phyloP scores from a whole-genome alignment of 2,329 filamentous ascomycete genomes.

The Colletotrichum noveboracense region DNA sequence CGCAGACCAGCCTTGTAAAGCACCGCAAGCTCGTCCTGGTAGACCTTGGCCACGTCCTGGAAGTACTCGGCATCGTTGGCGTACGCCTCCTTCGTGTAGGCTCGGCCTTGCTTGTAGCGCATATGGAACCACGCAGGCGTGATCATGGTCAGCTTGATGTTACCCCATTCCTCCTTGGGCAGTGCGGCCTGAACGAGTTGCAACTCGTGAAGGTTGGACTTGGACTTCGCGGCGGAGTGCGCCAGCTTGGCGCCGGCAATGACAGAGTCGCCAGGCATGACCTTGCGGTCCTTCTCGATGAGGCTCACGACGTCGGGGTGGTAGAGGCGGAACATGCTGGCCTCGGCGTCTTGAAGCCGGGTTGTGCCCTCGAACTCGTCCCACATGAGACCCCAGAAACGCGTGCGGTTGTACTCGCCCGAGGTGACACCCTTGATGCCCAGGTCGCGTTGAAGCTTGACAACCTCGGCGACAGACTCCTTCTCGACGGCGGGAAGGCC shows the following conservation, averaged over 20 bases:
- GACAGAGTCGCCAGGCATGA: constrained; percentile 62
- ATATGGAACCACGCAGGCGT: constrained; percentile 54
- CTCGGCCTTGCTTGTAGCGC: constrained; percentile 30
- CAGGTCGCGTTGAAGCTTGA: constrained; percentile 70
- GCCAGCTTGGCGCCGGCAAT: constrained; percentile 54
- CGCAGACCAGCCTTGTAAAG: constrained; percentile 67
- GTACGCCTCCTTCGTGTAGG: constrained; percentile 29
- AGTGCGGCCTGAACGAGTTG: constrained; percentile 49
- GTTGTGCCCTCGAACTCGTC: constrained; percentile 57
- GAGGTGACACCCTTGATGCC: constrained; percentile 72
- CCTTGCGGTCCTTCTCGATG: constrained; percentile 56
- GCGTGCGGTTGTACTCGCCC: constrained; percentile 67
- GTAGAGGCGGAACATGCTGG: constrained; percentile 58
- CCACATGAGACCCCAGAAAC: constrained; percentile 58
- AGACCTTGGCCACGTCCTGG: constrained; percentile 68
- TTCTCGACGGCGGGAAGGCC: constrained; percentile 66
- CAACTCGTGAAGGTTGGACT: constrained; percentile 56
- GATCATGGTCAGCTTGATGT: constrained; percentile 61
- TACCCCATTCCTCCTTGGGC: constrained; percentile 52
- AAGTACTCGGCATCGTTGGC: constrained; percentile 58
- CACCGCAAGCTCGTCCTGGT: constrained; percentile 65
- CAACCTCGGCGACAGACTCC: constrained; percentile 68
- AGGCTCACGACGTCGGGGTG: constrained; percentile 60
- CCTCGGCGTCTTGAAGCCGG: constrained; percentile 55
- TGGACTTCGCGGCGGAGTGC: constrained; percentile 45